Percentiles rank a stretch among this genome's conserved stretches.
These are phyloP conservation scores for Mucor ambiguus DNA, from an alignment of 371 early-diverging fungal species.

Conservation along the genomic window DNA sequence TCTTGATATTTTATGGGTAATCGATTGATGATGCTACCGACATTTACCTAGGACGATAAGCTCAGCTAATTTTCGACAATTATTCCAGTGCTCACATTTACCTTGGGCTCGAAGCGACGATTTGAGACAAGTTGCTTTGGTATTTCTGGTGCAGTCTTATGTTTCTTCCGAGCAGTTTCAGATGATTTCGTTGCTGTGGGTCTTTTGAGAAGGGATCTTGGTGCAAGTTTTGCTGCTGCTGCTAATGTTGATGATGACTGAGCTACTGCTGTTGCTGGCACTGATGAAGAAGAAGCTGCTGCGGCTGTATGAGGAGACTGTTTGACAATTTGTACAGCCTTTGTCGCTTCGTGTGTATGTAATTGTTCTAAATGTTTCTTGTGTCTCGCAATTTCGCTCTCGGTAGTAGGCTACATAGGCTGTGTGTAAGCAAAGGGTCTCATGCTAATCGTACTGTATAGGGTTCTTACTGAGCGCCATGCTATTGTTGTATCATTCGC, in stretches of 20 bases:
- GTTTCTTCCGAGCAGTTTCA: not conserved
- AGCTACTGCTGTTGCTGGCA: not conserved
- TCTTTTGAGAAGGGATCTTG: not conserved
- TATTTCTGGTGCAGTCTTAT: not conserved
- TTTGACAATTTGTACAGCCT: not conserved
- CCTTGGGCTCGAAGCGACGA: conserved; percentile 11
- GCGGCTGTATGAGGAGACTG: not conserved
- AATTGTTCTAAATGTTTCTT: conserved; percentile 25
- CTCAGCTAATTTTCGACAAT: too few species aligned
- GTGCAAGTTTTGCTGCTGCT: too few species aligned
- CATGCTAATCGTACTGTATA: not conserved
- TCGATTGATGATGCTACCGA: conserved; percentile 24
- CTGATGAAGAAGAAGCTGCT: not conserved
- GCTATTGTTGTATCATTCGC: conserved; percentile 27
- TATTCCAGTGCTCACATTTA: too few species aligned
- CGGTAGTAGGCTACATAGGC: not conserved
- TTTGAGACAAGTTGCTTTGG: not conserved
- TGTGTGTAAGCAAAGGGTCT: not conserved
- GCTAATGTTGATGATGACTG: not conserved
- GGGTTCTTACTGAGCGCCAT: conserved; percentile 27
- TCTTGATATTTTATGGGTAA: conserved; percentile 14
- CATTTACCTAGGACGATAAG: conserved; percentile 20
- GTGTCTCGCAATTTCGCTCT: not conserved
- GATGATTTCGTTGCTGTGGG: too few species aligned
- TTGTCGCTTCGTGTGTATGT: conserved; percentile 5